Base-by-base conservation (phyloP, 2,329 filamentous ascomycete species). In the Claviceps quebecensis region DNA sequence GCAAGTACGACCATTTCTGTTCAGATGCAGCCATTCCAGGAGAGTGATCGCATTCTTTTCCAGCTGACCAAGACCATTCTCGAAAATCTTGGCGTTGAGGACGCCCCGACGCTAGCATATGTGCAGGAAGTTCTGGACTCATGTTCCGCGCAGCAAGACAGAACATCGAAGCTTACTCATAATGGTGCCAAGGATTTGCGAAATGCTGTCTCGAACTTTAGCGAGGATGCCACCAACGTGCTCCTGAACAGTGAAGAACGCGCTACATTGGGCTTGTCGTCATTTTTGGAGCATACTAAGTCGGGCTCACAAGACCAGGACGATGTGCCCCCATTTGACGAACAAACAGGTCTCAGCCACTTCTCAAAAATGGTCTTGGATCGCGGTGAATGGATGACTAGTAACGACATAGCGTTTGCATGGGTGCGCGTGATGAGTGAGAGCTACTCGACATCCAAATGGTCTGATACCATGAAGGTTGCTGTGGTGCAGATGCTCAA, bases 221-320 rank as follows among this genome's bases (percentile, higher is more conserved):
- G 71, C 43, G 74, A 78, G 51, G 74, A 77, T n/a, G 69, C 69
- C 6, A 75, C 75, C 0, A 73, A 71, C 54, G 67, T 76, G 5
- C 61, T 81, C 11, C 62, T 80, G 13, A 73, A 67, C 54, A 79
- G 78, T 55, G 74, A 74, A 51, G 74, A 77, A 45, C 66, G 71
- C 22, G 68, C 73, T 0, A 71, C 72, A 11, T 65, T 78, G 34
- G 77, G 77, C 8, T 68, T 81, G 16, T 78, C 75, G 1, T 79
- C 78, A 4, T 83, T 84, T 56, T 69, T 84, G 4, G 80, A 84
- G 56, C 78, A 83, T 57, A 75, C 78, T 1, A 82, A 81, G 56
- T 68, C 75, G 0, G 72, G 72, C 3, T 71, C 75, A 0, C 73
- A 78, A 57, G 72, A 75, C 48, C 66, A 71, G 22, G 65, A 66